Evolutionary conservation across 768 basidiomycete genomes (phyloP).

Genomic region (Udeniomyces megalosporus): DNA sequence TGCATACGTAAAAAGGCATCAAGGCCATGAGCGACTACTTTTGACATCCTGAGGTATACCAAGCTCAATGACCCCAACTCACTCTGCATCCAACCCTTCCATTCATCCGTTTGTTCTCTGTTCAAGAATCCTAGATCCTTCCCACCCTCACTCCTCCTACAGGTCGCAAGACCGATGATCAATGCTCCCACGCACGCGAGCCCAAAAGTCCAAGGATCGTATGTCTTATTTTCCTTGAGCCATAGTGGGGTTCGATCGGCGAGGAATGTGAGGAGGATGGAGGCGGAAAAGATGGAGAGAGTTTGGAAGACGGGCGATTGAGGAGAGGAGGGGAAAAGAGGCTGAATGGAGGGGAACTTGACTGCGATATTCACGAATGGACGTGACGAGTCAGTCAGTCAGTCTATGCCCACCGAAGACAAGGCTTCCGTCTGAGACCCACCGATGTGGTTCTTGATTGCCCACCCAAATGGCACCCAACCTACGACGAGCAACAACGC

Average conservation of each 20-base stretch:
- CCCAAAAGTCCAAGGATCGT: constrained; percentile 49
- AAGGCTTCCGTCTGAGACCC: too few relatives aligned
- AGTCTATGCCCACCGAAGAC: not conserved
- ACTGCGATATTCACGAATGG: too few relatives aligned
- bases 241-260: constrained; percentile 77
- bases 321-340: constrained; percentile 4
- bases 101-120: constrained; percentile 85
- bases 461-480: constrained; percentile 15
- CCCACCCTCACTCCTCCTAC: constrained; percentile 43
- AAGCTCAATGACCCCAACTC: constrained; percentile 21
- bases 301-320: constrained; percentile 30
- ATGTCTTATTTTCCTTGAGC: constrained; percentile 80
- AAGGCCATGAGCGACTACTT: constrained; percentile 2
- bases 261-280: constrained; percentile 50
- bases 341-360: not conserved
- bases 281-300: constrained; percentile 46
- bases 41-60: constrained; percentile 4
- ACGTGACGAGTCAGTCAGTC: not conserved
- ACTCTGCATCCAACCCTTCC: constrained; percentile 99
- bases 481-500: constrained; percentile 23
- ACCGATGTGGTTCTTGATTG: constrained; percentile 4
- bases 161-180: constrained; percentile 43
- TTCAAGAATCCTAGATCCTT: constrained; percentile 80
- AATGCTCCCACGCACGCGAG: constrained; percentile 41
- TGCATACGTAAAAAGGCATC: too few relatives aligned